Conservation (phyloP, 2,329 filamentous ascomycete genomes). For the Ophiostoma pallidulum region DNA sequence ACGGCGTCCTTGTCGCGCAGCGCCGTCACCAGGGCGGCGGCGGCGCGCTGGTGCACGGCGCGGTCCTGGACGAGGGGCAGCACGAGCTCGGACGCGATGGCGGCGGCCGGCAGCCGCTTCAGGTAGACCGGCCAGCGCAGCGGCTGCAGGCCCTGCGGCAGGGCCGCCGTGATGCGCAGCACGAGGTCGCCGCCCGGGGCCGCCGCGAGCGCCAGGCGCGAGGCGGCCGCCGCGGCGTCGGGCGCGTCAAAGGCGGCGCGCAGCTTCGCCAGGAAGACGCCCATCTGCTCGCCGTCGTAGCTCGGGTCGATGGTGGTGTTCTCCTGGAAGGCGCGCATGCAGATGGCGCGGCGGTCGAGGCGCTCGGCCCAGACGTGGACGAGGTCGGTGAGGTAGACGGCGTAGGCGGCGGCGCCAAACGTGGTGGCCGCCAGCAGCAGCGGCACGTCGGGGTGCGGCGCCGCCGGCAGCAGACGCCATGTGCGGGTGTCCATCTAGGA, state of each 20-base stretch:
- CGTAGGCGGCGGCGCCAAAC: constrained; percentile 48
- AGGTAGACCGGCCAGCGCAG: constrained; percentile 59
- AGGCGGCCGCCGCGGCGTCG: constrained; percentile 24
- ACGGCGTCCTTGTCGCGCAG: constrained; percentile 43
- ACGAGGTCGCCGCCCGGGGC: constrained; percentile 31
- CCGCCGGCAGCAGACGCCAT: constrained; percentile 41
- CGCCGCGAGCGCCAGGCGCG: constrained; percentile 22
- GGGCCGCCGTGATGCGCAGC: constrained; percentile 47
- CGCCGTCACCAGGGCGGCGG: constrained; percentile 33
- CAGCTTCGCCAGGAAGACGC: constrained; percentile 57
- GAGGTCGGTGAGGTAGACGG: constrained; percentile 59
- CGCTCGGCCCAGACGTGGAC: constrained; percentile 63
- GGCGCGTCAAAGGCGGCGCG: constrained; percentile 41
- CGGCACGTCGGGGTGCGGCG: constrained; percentile 40
- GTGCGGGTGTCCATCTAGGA: constrained; percentile 13
- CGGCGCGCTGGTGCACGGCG: constrained; percentile 29
- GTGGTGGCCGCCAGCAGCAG: constrained; percentile 53
- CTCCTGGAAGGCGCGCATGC: constrained; percentile 50
- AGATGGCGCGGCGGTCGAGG: constrained; percentile 52
- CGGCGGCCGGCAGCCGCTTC: constrained; percentile 31
- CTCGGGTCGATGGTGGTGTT: constrained; percentile 65
- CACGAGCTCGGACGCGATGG: constrained; percentile 39
- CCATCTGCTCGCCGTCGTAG: constrained; percentile 57
- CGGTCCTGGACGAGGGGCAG: constrained; percentile 42
- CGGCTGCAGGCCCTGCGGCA: constrained; percentile 53